Percentiles rank a stretch among this genome's conserved stretches.
These are phyloP conservation scores for Periglandula ipomoeae DNA, from an alignment of 2,329 filamentous ascomycete species.

Conservation along the genomic window DNA sequence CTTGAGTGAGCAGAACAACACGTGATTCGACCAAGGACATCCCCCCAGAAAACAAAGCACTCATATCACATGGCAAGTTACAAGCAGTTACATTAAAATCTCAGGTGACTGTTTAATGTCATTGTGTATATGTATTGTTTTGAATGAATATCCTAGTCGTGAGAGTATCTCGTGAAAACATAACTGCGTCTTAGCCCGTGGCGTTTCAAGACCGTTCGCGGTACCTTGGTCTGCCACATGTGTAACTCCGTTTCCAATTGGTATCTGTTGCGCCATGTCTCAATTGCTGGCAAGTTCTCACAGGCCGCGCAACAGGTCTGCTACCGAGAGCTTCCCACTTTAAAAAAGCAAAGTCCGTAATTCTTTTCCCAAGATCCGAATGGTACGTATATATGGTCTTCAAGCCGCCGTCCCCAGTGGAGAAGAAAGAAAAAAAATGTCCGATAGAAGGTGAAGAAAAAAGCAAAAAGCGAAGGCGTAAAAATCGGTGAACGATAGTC, in stretches of 20 bases:
- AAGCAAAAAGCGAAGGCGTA: background rate
- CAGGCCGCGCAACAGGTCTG: background rate
- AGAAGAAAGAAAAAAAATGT: background rate
- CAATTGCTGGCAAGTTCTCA: background rate
- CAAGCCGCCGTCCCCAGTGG: background rate
- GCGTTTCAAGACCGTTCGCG: background rate
- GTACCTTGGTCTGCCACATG: background rate
- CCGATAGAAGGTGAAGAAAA: background rate
- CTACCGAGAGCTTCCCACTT: background rate
- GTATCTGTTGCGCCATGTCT: slow-evolving; percentile 4
- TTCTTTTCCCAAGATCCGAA: background rate
- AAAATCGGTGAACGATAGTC: background rate
- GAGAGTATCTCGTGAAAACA: background rate
- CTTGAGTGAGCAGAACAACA: too few species aligned
- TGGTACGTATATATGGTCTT: background rate
- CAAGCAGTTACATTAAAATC: too few species aligned
- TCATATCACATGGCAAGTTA: too few species aligned
- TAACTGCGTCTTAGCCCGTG: background rate
- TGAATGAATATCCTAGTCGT: background rate
- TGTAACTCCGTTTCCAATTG: slow-evolving; percentile 2
- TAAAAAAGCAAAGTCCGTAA: background rate
- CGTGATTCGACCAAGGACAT: too few species aligned
- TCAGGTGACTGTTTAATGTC: too few species aligned
- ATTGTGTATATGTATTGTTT: too few species aligned
- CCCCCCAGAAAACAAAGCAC: too few species aligned